Conservation (phyloP, 2,329 filamentous ascomycete genomes). For the Ambrosiella xylebori region DNA sequence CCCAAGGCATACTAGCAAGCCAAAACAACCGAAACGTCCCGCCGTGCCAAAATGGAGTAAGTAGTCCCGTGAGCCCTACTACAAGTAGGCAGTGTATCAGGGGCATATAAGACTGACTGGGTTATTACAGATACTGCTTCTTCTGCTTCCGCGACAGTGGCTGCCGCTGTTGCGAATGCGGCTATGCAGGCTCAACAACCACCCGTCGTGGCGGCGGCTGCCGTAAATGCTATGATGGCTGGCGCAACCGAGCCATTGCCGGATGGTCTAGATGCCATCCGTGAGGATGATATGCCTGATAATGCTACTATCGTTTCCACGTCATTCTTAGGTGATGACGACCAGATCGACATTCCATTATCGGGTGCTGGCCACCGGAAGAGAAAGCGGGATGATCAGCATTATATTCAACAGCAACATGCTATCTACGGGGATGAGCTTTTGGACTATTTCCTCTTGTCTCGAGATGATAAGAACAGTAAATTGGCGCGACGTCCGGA, state of each 20-base stretch:
- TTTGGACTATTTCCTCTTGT: slow-evolving; percentile 87
- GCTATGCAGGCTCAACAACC: neutral
- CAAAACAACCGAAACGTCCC: slow-evolving; percentile 55
- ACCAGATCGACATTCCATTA: slow-evolving; percentile 46
- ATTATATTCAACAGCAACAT: slow-evolving; percentile 63
- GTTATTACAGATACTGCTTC: neutral
- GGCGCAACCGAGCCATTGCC: slow-evolving; percentile 3
- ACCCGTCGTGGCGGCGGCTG: slow-evolving; percentile 7
- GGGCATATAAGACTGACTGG: no score
- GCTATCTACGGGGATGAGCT: slow-evolving; percentile 83
- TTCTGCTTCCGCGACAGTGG: neutral
- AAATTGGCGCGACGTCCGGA: slow-evolving; percentile 51
- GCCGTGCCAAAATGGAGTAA: slow-evolving; percentile 41
- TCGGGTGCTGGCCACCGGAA: slow-evolving; percentile 31
- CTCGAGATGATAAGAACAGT: slow-evolving; percentile 49
- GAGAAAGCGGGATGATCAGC: slow-evolving; percentile 52
- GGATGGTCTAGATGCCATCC: slow-evolving; percentile 18
- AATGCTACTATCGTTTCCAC: slow-evolving; percentile 69
- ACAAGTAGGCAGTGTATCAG: neutral
- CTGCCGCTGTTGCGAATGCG: slow-evolving; percentile 21
- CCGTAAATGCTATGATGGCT: neutral
- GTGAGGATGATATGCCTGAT: slow-evolving; percentile 68
- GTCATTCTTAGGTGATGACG: slow-evolving; percentile 71
- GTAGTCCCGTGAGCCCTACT: neutral
- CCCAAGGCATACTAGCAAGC: slow-evolving; percentile 79